Evolutionary conservation across 2,329 filamentous ascomycete genomes (phyloP), one percentile per base, ranked within the genome.

Genomic region (Emmonsia crescens): DNA sequence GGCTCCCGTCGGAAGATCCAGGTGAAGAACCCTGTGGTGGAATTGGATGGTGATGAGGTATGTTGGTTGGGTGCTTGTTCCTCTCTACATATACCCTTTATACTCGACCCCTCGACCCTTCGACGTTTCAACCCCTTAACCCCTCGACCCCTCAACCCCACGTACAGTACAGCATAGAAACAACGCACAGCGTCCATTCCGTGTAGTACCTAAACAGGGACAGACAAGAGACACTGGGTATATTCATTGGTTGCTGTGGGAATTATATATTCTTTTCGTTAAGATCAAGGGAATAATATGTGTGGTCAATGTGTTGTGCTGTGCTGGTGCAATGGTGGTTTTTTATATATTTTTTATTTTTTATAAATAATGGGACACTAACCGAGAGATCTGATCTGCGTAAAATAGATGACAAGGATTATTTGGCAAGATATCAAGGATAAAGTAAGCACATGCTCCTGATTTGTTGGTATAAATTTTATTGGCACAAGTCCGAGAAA

Each of bases 381-480:
- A 59, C 57, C 19, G 21, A 44, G 57, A 48, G 27, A 29, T 33
- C 19, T 24, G 24, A 46, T 48, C 19, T 44, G 42, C 12, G 27
- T 21, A 9, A 52, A 9, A 42, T 73, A 91, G 87, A 97, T 97
- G 94, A 99, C 94, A 71, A 85, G 94, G 72, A 92, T 99, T 76
- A 99, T 99, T 82, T 99, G 94, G 94, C 83, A 96, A 82, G 87
- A 89, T 77, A 99, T 99, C 85, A 96, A 96, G 85, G 89, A 97
- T 80, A 96, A 95, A 74, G 81, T 83, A 74, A 66, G 74, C 68
- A 61, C 21, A 60, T 55, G 14, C 46, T 61, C 60, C 61, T 60
- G 55, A 65, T 63, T 63, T 61, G 57, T 59, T 63, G 54, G 59
- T 63, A 36, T 27, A 6, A 4, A 5, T n/a, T 44, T n/a, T 44